Base-by-base conservation (phyloP, 106 monocot genomes). In the Apostasia shenzhenica region DNA sequence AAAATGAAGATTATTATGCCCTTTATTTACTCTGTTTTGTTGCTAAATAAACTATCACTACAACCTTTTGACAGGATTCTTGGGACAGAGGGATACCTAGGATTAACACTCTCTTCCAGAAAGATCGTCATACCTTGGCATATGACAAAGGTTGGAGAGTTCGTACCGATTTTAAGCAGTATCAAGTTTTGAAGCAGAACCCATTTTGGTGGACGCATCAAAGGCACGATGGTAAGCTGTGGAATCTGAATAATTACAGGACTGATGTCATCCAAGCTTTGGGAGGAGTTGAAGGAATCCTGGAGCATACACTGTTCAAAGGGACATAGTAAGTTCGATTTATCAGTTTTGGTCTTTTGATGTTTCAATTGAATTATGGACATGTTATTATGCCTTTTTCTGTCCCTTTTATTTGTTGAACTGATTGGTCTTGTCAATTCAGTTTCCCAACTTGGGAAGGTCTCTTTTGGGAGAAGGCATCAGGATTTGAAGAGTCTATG, bases 191-290 rank as follows among this genome's bases (percentile, higher is more conserved):
- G 67, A 93, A 99, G 75, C 93, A 93, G 67, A 99, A 99, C 79
- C 99, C 99, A 57, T 99, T 99, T 63, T 99, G 99, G 99, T 99
- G 99, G 99, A 99, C 99, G 11, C 99, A 99, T 55, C 99, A 99
- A 73, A 78, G 99, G 12, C 99, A 99, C 79, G 99, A 99, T 81
- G 99, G 99, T n/a, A 99, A 99, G 67, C 69, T 99, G 48, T 99
- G 99, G 99, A 99, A 99, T 77, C 77, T 99, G 63, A 99, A 99
- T 64, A 99, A 99, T 69, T 99, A 99, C 45, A 79, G 99, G 7
- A 99, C 99, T 75, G 99, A 99, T 88, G 99, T 99, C 55, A 99
- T 99, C 71, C 99, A 99, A 81, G 99, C 99, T 26, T 88, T 99
- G 81, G 99, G 99, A 83, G 99, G 99, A 57, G 99, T 99, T 42